Base-by-base conservation (phyloP, 1,284 basidiomycete genomes). In the Ustilago esculenta region DNA sequence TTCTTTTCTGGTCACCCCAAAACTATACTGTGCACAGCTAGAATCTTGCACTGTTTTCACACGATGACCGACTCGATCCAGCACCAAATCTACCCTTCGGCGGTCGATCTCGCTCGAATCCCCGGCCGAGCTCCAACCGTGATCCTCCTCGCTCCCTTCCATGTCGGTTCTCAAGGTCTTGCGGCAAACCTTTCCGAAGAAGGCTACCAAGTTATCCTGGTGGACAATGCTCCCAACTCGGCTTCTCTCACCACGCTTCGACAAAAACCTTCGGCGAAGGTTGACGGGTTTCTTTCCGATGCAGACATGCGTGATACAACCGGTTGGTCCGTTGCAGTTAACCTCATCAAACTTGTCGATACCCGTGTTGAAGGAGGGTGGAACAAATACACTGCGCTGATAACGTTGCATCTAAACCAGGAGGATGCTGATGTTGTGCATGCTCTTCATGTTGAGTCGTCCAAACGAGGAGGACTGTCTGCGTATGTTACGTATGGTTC, bases 111-210 rank as follows among this genome's bases (percentile, higher is more conserved):
- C 10, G 40, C 49, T 2, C 30, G 61, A 8, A 48, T 58, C 18
- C 42, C 61, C 1, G 61, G 56, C 0, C 25, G 64, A n/a, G 48
- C 52, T 17, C 64, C 64, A 0, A 59, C 47, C 7, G 52, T 60
- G 1, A 15, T 67, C 15, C 12, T 60, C 0, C 52, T 59, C 21
- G 42, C 32, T 4, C 52, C 56, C 2, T 36, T 18, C 29, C 56
- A 67, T 20, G 29, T 50, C 5, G 64, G 54, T 3, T 52, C 64
- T 17, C 43, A 59, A 6, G 56, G 52, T 15, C 20, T 67, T 2
- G 64, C 64, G 0, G 10, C 15, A 34, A 67, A 67, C 37, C 55
- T 67, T 2, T 42, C 56, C 18, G 64, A 67, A 52, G 64, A 67
- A 33, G 64, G 64, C 8, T 67, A 67, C 27, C 51, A 67, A 29